A percentile compares a stretch with the other conserved stretches of the same genome.
These are phyloP conservation scores for Phytophthora ramorum DNA, from an alignment of 352 stramenopile species.

Conservation along the genomic window DNA sequence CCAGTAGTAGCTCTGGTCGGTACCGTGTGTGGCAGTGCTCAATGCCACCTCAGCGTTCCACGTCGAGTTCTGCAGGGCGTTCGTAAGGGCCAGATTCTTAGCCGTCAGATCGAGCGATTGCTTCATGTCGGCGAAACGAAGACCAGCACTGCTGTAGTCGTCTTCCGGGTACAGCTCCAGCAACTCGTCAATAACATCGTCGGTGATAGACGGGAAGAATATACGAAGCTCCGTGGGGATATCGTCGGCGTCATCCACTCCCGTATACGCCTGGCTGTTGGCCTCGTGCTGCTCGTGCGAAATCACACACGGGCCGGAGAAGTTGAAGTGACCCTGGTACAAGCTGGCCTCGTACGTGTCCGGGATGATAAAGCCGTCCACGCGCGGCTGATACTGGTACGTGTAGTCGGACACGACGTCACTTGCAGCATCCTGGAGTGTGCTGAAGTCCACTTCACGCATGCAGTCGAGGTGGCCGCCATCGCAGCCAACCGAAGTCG, in stretches of 20 bases:
- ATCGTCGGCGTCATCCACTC: conserved; percentile 12
- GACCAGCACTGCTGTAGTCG: conserved; percentile 24
- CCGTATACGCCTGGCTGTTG: conserved; percentile 17
- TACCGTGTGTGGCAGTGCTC: conserved; percentile 16
- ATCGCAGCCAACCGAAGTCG: conserved; percentile 10
- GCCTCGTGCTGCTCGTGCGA: too few relatives aligned
- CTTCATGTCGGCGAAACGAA: conserved; percentile 35
- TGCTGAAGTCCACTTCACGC: conserved; percentile 19
- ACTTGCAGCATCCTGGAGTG: conserved; percentile 10
- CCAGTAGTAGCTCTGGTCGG: conserved; percentile 38
- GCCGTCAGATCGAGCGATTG: conserved; percentile 27
- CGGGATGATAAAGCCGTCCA: conserved; percentile 24
- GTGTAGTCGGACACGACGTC: conserved; percentile 21
- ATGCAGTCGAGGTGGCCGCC: conserved; percentile 17
- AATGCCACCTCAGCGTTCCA: conserved; percentile 29
- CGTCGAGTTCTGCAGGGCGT: conserved; percentile 27
- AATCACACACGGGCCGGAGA: conserved; percentile 13
- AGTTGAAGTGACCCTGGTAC: conserved; percentile 29
- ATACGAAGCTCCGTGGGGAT: conserved; percentile 16
- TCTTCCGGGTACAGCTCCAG: conserved; percentile 19
- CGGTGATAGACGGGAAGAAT: conserved; percentile 23
- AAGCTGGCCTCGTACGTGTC: conserved; percentile 25
- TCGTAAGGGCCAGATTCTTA: conserved; percentile 34
- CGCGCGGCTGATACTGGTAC: conserved; percentile 27
- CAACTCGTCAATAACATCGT: conserved; percentile 24